phyloP scores from a whole-genome alignment of 2,329 filamentous ascomycete species.

The Hypoxylon rubiginosum region DNA sequence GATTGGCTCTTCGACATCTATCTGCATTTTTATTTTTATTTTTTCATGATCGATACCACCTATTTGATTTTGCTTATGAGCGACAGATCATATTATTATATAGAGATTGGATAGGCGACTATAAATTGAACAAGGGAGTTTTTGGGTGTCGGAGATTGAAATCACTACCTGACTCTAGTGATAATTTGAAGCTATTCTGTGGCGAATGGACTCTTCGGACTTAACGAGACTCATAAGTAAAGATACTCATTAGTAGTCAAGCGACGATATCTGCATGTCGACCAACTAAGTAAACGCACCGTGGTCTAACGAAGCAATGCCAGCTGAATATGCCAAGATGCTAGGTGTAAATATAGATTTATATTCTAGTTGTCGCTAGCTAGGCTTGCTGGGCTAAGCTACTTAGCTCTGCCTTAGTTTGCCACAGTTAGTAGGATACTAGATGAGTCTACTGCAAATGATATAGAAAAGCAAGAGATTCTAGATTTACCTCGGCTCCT shows the following conservation, averaged over 20 bases:
- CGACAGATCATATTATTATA: conserved; percentile 27
- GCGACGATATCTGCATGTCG: not conserved
- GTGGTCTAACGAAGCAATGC: not conserved
- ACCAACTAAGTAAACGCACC: not conserved
- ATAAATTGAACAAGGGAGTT: conserved; percentile 15
- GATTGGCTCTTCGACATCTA: conserved; percentile 1
- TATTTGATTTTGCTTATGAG: conserved; percentile 10
- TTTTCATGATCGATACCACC: conserved; percentile 26
- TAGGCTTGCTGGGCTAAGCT: not conserved
- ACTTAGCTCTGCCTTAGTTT: no score
- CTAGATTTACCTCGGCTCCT: not conserved
- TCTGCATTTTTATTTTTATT: not conserved
- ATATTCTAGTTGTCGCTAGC: not conserved
- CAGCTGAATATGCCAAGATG: not conserved
- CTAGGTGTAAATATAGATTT: not conserved
- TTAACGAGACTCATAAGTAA: no score
- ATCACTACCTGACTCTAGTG: not conserved
- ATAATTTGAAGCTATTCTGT: not conserved
- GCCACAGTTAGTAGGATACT: no score
- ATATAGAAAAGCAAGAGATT: not conserved
- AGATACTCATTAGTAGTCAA: not conserved
- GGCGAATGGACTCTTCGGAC: not conserved
- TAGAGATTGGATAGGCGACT: conserved; percentile 34
- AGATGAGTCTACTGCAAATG: no score
- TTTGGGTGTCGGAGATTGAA: conserved; percentile 7